These are phyloP conservation scores for Asterochloris erici DNA, from an alignment of 139 green algal species.

Conservation along the genomic window DNA sequence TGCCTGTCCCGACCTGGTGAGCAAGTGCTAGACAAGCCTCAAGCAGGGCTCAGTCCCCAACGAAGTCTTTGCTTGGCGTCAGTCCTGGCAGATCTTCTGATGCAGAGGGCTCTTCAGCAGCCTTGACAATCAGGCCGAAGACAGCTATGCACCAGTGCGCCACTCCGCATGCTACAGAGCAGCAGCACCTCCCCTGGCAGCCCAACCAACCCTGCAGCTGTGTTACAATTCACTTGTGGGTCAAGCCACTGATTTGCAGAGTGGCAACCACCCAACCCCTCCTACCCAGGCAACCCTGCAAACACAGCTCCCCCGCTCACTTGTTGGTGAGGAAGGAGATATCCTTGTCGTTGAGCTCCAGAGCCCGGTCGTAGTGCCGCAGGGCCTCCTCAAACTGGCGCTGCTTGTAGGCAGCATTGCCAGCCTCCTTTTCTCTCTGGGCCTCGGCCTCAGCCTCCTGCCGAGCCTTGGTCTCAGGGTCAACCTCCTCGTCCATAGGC, in stretches of 20 bases:
- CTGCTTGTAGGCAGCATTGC: constrained; percentile 94
- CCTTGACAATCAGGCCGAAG: too few relatives aligned
- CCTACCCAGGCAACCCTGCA: too few relatives aligned
- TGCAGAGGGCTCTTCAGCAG: too few relatives aligned
- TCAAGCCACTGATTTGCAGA: not conserved
- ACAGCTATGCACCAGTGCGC: too few relatives aligned
- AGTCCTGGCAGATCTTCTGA: too few relatives aligned
- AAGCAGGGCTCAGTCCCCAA: too few relatives aligned
- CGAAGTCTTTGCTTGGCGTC: too few relatives aligned
- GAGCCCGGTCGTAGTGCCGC: constrained; percentile 80
- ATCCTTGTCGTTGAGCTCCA: constrained; percentile 86
- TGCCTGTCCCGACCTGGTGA: too few relatives aligned
- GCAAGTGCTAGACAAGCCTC: too few relatives aligned
- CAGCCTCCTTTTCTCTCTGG: constrained; percentile 79
- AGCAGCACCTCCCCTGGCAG: not conserved
- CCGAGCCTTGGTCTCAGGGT: constrained; percentile 28
- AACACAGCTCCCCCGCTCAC: constrained; percentile 11
- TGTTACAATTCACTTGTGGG: not conserved
- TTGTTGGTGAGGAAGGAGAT: constrained; percentile 96
- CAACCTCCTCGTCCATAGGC: constrained; percentile 12
- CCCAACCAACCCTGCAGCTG: not conserved
- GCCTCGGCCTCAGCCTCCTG: constrained; percentile 42
- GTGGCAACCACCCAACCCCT: not conserved
- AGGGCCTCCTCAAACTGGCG: constrained; percentile 89
- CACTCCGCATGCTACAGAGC: not conserved